phyloP scores from a whole-genome alignment of 2,329 filamentous ascomycete species.

The Cyclaneusma minus region DNA sequence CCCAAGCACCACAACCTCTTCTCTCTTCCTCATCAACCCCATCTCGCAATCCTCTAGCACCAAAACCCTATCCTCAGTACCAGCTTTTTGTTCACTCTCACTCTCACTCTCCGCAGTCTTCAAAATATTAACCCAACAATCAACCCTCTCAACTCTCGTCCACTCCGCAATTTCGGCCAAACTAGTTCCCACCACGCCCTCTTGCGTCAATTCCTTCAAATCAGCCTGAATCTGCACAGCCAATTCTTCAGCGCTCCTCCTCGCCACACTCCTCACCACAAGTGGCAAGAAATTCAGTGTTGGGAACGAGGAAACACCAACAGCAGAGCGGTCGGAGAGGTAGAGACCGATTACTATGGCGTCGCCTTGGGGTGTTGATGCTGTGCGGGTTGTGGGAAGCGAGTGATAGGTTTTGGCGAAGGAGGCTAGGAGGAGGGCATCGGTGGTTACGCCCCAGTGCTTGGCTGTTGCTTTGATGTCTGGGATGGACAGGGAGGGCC shows the following conservation, averaged over 20 bases:
- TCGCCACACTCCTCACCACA: constrained; percentile 26
- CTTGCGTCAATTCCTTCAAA: constrained; percentile 41
- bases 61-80: neutral
- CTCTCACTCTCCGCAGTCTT: constrained; percentile 15
- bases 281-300: constrained; percentile 71
- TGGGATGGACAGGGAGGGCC: constrained; percentile 28
- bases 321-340: constrained; percentile 56
- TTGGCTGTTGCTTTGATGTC: constrained; percentile 27
- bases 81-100: too few species aligned
- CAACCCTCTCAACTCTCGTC: constrained; percentile 56
- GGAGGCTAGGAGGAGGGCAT: constrained; percentile 60
- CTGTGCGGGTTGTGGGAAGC: constrained; percentile 1
- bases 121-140: constrained; percentile 73
- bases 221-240: constrained; percentile 54
- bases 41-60: neutral
- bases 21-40: constrained; percentile 1
- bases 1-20: neutral
- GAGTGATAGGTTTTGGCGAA: constrained; percentile 33
- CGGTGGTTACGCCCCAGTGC: constrained; percentile 44
- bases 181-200: constrained; percentile 39
- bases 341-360: constrained; percentile 63
- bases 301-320: constrained; percentile 38
- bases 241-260: constrained; percentile 25
- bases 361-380: constrained; percentile 3
- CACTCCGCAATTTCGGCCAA: constrained; percentile 59